Conservation (phyloP, 495 filamentous ascomycete species). For the Hypoxylon crocopeplum region DNA sequence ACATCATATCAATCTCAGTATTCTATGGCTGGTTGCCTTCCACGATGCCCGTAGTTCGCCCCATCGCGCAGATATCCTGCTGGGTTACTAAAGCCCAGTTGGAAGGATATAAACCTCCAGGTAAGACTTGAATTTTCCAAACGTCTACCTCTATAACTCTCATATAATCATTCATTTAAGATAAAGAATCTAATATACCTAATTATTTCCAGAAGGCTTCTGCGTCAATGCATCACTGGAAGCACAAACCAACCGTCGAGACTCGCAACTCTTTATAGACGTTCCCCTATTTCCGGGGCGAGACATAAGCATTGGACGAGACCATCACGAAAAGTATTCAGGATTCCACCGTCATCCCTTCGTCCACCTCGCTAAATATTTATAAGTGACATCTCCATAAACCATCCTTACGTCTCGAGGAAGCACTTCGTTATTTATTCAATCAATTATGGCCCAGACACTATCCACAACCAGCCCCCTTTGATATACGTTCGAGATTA, state of each 20-base stretch:
- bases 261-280: slow-evolving; percentile 11
- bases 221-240: slow-evolving; percentile 1
- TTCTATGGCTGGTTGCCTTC: too few species aligned
- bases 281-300: slow-evolving; percentile 11
- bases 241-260: slow-evolving; percentile 10
- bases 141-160: too few species aligned
- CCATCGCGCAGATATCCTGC: slow-evolving; percentile 35
- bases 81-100: slow-evolving; percentile 14
- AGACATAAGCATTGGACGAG: slow-evolving; percentile 42
- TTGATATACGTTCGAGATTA: slow-evolving; percentile 68
- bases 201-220: neutral
- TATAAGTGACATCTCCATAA: slow-evolving; percentile 51
- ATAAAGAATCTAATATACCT: neutral
- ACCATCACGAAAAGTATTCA: slow-evolving; percentile 40
- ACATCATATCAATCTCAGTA: too few species aligned
- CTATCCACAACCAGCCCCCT: slow-evolving; percentile 47
- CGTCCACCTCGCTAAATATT: slow-evolving; percentile 2
- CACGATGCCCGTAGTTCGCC: slow-evolving; percentile 4
- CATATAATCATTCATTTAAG: neutral
- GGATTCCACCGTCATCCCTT: neutral
- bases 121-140: slow-evolving; percentile 9
- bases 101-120: slow-evolving; percentile 15
- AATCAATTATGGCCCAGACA: slow-evolving; percentile 56
- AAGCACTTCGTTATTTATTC: slow-evolving; percentile 69
- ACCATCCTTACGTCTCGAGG: slow-evolving; percentile 58